Evolutionary conservation across 2,329 filamentous ascomycete species (phyloP).

Genomic region (Lecanicillium sp.): DNA sequence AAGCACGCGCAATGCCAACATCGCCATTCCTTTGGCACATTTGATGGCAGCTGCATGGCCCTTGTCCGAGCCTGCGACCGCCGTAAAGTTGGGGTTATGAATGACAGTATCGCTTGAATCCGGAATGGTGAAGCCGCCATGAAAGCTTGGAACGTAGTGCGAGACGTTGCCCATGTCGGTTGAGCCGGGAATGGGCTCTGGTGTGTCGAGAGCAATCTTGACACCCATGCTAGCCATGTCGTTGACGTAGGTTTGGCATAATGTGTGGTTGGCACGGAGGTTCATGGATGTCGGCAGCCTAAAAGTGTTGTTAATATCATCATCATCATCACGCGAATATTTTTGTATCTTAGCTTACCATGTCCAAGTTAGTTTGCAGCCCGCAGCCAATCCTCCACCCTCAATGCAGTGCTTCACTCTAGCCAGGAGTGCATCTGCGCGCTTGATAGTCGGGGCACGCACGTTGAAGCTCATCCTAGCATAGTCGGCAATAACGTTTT

Average conservation of each 20-base stretch:
- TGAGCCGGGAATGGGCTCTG: slow-evolving; percentile 25
- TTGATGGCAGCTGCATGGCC: slow-evolving; percentile 25
- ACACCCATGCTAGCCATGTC: slow-evolving; percentile 29
- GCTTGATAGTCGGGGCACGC: slow-evolving; percentile 20
- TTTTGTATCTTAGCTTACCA: slow-evolving; percentile 12
- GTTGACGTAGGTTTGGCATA: slow-evolving; percentile 29
- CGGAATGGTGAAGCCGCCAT: slow-evolving; percentile 33
- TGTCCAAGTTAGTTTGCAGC: slow-evolving; percentile 22
- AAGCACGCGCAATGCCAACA: slow-evolving; percentile 15
- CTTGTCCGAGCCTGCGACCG: slow-evolving; percentile 27
- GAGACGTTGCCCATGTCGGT: slow-evolving; percentile 39
- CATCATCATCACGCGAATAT: not conserved
- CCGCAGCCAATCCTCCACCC: slow-evolving; percentile 18
- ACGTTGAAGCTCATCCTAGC: slow-evolving; percentile 25
- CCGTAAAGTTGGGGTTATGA: slow-evolving; percentile 29
- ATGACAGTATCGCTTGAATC: slow-evolving; percentile 21
- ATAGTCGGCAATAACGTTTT: slow-evolving; percentile 29
- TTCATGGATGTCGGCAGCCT: slow-evolving; percentile 1
- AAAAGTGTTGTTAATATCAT: not conserved
- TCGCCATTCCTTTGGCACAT: slow-evolving; percentile 30
- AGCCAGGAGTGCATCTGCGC: slow-evolving; percentile 14
- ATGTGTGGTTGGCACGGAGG: slow-evolving; percentile 24
- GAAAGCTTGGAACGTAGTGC: slow-evolving; percentile 32
- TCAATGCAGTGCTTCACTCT: slow-evolving; percentile 22
- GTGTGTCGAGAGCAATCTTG: slow-evolving; percentile 22